Evolutionary conservation across 2,329 filamentous ascomycete species (phyloP).

Genomic region (Amphichorda felina): DNA sequence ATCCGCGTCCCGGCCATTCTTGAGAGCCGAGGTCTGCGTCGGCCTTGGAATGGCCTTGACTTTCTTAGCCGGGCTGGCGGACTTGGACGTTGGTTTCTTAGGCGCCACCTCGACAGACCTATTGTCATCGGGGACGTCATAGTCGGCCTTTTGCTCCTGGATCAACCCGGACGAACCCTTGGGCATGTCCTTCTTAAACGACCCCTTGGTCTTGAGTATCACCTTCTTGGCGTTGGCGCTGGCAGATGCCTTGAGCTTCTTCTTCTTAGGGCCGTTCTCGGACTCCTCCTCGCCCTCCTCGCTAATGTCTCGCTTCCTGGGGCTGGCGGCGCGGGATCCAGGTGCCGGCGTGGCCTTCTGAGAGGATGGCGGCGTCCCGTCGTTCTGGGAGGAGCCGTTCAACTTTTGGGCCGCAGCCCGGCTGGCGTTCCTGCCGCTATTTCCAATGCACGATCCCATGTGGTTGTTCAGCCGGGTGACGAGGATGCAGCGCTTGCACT

Average conservation of each 20-base stretch:
- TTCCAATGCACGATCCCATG: constrained; percentile 57
- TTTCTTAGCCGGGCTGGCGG: constrained; percentile 26
- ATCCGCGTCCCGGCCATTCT: constrained; percentile 35
- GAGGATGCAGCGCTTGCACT: constrained; percentile 54
- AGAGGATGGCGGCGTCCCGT: constrained; percentile 48
- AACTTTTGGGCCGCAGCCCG: constrained; percentile 52
- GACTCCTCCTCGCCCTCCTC: constrained; percentile 41
- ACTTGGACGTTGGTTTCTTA: constrained; percentile 22
- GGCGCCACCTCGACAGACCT: constrained; percentile 18
- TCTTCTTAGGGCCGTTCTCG: constrained; percentile 36
- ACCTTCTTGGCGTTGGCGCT: constrained; percentile 35
- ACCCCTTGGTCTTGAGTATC: constrained; percentile 42
- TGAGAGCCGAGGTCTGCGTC: constrained; percentile 35
- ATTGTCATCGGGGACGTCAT: constrained; percentile 11
- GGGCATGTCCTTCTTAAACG: constrained; percentile 41
- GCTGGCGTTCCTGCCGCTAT: constrained; percentile 51
- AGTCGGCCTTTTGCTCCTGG: constrained; percentile 31
- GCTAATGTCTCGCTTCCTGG: constrained; percentile 44
- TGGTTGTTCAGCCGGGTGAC: constrained; percentile 56
- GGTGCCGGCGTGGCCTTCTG: constrained; percentile 50
- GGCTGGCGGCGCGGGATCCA: constrained; percentile 39
- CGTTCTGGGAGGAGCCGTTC: constrained; percentile 42
- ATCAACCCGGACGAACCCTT: constrained; percentile 38
- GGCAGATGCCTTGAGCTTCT: constrained; percentile 37
- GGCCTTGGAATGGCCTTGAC: constrained; percentile 34